Evolutionary conservation across 2,329 filamentous ascomycete species (phyloP), one percentile per base, ranked within the genome.

Genomic region (Colletotrichum sp.): DNA sequence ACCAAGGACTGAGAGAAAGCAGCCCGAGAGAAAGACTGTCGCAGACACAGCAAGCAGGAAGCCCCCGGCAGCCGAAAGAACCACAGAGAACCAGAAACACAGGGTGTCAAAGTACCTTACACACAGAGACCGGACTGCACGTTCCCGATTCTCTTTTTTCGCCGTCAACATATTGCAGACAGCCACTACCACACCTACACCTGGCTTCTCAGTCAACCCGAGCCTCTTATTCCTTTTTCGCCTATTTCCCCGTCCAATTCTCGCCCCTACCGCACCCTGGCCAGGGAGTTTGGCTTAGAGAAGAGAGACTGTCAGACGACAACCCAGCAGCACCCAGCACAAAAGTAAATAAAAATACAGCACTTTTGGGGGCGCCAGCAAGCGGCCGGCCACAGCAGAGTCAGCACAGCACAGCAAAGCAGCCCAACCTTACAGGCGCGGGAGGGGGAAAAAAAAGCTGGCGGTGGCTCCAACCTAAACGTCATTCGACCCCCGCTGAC

Each of bases 401-500:
- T 65, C 60, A 64, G 56, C 71, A 70, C 43, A 48, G 43, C 43
- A 48, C 55, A 65, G 66, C 66, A 75, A 26, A 77, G 26, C 30
- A 70, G 43, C 43, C 30, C 48, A 34, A 21, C 61, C 48, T 60
- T 56, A 48, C 30, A 61, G 26, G 36, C 52, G 55, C 15, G 52
- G 30, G 18, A 34, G 5, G 55, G 5, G 10, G 28, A 71, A 70
- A 32, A 70, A 32, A 70, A 55, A 68, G 66, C 69, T 66, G 65
- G 26, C 58, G 30, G 71, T 71, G 66, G 74, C 74, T 71, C 71
- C 71, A 58, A 71, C 36, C 71, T 66, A 76, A 76, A 74, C 74
- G 71, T 76, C 71, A 76, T 76, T 75, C 80, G 79, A 71, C 66
- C 74, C 74, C 74, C 74, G 74, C 71, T 75, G 71, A 76, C 74